Conservation (phyloP, 2,329 filamentous ascomycete genomes). For the Trichoderma brevicompactum region DNA sequence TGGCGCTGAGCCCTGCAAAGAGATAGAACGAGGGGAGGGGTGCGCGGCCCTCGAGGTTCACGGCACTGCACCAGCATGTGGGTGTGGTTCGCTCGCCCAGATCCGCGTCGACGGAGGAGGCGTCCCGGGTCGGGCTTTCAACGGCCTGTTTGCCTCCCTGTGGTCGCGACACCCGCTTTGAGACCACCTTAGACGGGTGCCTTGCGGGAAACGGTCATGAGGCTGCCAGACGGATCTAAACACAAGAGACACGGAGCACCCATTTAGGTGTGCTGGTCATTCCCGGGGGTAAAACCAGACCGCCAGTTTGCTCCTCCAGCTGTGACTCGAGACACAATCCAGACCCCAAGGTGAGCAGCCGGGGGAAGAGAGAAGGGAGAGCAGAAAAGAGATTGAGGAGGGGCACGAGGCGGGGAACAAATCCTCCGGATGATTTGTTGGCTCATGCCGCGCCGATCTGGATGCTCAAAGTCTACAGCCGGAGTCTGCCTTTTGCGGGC, state of each 20-base stretch:
- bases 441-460: slow-evolving; percentile 17
- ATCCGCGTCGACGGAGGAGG: slow-evolving; percentile 23
- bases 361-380: slow-evolving; percentile 13
- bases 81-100: slow-evolving; percentile 13
- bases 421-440: slow-evolving; percentile 7
- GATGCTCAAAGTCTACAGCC: background rate
- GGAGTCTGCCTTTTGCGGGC: background rate
- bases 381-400: background rate
- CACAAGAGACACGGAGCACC: background rate
- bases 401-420: slow-evolving; percentile 12
- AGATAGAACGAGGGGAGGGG: background rate
- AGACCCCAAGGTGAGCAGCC: slow-evolving; percentile 16
- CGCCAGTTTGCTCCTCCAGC: slow-evolving; percentile 21
- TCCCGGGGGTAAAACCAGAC: slow-evolving; percentile 7
- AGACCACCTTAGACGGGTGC: slow-evolving; percentile 9
- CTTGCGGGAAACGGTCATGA: slow-evolving; percentile 22
- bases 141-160: slow-evolving; percentile 6
- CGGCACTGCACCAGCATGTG: slow-evolving; percentile 14
- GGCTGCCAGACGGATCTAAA: background rate
- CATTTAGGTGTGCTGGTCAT: background rate
- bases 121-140: slow-evolving; percentile 21
- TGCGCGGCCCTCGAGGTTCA: slow-evolving; percentile 4
- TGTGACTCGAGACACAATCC: slow-evolving; percentile 24
- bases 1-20: background rate
- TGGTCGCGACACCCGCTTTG: slow-evolving; percentile 18